phyloP scores from a whole-genome alignment of 495 filamentous ascomycete species.

The Aspergillus cristatus region DNA sequence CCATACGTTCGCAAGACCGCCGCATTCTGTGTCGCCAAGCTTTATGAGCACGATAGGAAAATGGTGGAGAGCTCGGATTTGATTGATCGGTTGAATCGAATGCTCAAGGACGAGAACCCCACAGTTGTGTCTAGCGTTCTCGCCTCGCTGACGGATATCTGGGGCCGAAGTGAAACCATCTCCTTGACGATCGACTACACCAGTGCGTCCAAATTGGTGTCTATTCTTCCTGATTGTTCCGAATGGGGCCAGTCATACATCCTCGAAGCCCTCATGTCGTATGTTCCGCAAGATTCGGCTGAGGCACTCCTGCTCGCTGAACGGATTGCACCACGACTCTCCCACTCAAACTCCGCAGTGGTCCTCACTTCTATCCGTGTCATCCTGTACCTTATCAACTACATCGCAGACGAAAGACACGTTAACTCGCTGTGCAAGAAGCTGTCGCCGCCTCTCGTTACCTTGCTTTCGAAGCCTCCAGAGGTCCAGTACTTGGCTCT shows the following conservation, averaged over 20 bases:
- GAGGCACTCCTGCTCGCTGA: conserved; percentile 89
- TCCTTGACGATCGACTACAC: conserved; percentile 96
- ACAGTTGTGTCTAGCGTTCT: conserved; percentile 94
- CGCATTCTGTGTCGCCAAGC: conserved; percentile 91
- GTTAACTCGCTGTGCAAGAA: conserved; percentile 84
- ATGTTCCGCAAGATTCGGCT: conserved; percentile 82
- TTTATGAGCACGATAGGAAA: conserved; percentile 90
- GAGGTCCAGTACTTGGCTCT: conserved; percentile 96
- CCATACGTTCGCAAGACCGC: conserved; percentile 98
- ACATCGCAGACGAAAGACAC: conserved; percentile 89
- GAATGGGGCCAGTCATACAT: conserved; percentile 99
- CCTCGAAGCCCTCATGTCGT: conserved; percentile 94
- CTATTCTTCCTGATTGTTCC: conserved; percentile 92
- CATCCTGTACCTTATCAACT: conserved; percentile 97
- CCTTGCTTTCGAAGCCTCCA: conserved; percentile 87
- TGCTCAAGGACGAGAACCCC: conserved; percentile 91
- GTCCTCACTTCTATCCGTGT: conserved; percentile 94
- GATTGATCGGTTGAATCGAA: conserved; percentile 82
- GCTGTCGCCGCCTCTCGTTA: conserved; percentile 90
- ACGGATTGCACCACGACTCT: conserved; percentile 84
- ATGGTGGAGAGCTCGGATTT: conserved; percentile 86
- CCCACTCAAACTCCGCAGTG: conserved; percentile 93
- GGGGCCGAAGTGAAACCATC: conserved; percentile 94
- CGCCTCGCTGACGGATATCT: conserved; percentile 92
- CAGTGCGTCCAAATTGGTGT: conserved; percentile 95